Conservation (phyloP, 805 yeast genomes). For the Metschnikowia rubicola region DNA sequence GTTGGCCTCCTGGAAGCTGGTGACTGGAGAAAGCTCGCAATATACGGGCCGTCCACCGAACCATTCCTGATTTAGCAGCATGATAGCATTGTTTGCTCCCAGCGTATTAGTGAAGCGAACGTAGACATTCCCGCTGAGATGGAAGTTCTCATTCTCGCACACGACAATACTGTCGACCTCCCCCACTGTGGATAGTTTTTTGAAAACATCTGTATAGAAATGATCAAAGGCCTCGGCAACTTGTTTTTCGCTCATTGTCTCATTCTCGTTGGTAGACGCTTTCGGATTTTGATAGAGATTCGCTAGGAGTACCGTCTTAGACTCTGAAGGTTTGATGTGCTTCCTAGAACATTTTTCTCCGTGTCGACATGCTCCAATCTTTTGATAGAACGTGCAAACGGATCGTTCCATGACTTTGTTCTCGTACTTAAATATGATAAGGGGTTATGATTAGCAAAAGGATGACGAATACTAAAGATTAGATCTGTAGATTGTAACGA, state of each 20-base stretch:
- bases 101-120: constrained; percentile 53
- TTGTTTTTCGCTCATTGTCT: constrained; percentile 32
- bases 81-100: constrained; percentile 59
- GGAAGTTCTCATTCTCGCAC: constrained; percentile 80
- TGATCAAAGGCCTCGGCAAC: constrained; percentile 51
- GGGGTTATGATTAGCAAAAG: too few species aligned
- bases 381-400: constrained; percentile 60
- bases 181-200: constrained; percentile 52
- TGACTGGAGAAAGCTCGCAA: constrained; percentile 75
- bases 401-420: constrained; percentile 12
- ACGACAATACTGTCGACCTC: constrained; percentile 61
- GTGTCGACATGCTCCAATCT: constrained; percentile 91
- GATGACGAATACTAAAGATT: too few species aligned
- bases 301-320: constrained; percentile 62
- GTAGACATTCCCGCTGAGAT: constrained; percentile 83
- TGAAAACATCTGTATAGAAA: constrained; percentile 68
- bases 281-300: constrained; percentile 65
- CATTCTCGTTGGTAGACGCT: constrained; percentile 29
- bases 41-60: constrained; percentile 73
- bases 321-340: constrained; percentile 62
- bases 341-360: constrained; percentile 81
- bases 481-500: too few species aligned
- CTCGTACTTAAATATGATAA: too few species aligned
- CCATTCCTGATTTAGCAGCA: constrained; percentile 75
- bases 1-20: constrained; percentile 63